Base-by-base conservation (phyloP, 345 rosid species). In the Euclidium syriacum region DNA sequence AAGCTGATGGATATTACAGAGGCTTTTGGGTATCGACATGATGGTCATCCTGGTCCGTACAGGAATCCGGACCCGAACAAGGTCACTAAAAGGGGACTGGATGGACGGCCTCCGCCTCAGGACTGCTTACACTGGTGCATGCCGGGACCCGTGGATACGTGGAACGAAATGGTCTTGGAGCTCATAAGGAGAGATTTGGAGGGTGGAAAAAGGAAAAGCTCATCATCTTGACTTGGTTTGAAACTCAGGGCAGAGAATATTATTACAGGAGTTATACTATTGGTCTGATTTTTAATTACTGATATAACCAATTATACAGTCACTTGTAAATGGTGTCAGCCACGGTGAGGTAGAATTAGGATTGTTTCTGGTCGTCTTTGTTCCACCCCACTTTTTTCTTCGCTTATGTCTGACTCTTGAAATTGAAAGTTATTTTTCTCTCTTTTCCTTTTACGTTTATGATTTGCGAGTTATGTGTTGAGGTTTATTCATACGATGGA, bases 111-210 rank as follows among this genome's bases (percentile, higher is more conserved):
- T 12, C 97, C 97, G 0, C 95, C 97, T 0, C 97, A 94, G 71
- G 97, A 94, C 65, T 94, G 99, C 84, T 74, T 94, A 49, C 99
- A 94, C 75, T 94, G 99, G 99, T 94, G 97, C 86, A 90, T 94
- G 99, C 95, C 97, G 0, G 99, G 99, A 18, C 97, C 99, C 0
- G 91, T 94, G 0, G 99, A 94, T 67, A 83, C 84, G 22, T 94
- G 99, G 97, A 94, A 94, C 29, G 99, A 94, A 65, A 65, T 94
- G 43, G 95, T 90, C 63, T 82, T 94, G 22, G 99, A 94, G 70
- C 69, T 72, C 27, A 79, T 84, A 52, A 79, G 87, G 63, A 81
- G 90, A 78, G 96, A 94, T 55, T 62, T 58, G 8, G 90, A 84
- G 54, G 77, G 73, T 53, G 54, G 52, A 4, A 18, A 47, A 65